phyloP scores from a whole-genome alignment of 225 moss, liverwort and hornwort species.

The Takakia lepidozioides region DNA sequence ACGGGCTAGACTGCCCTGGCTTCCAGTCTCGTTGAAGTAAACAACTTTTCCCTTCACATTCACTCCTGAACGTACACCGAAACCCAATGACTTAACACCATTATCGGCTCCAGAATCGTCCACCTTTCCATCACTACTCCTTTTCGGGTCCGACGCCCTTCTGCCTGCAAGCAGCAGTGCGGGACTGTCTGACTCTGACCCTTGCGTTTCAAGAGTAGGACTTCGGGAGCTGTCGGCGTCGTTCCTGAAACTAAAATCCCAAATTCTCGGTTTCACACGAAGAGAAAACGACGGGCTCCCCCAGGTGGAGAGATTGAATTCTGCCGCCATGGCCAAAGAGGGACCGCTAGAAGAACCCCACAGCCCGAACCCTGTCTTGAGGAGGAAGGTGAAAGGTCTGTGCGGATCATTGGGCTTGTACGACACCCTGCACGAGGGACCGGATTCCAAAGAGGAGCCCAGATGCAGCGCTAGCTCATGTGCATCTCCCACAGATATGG shows the following conservation, averaged over 20 bases:
- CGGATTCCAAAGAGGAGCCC: slow-evolving; percentile 59
- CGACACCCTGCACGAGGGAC: slow-evolving; percentile 67
- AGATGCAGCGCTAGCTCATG: slow-evolving; percentile 73
- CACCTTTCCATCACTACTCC: slow-evolving; percentile 22
- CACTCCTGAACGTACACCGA: slow-evolving; percentile 25
- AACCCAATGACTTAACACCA: slow-evolving; percentile 28
- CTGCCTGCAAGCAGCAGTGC: slow-evolving; percentile 8
- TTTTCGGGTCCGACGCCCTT: slow-evolving; percentile 15
- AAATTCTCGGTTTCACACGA: slow-evolving; percentile 69
- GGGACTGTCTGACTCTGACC: no score
- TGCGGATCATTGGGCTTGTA: slow-evolving; percentile 68
- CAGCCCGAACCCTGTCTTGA: slow-evolving; percentile 77
- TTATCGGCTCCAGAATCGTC: slow-evolving; percentile 29
- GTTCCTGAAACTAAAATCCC: slow-evolving; percentile 75
- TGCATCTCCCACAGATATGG: slow-evolving; percentile 65
- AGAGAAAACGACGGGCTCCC: slow-evolving; percentile 71
- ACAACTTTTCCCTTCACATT: slow-evolving; percentile 9
- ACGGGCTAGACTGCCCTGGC: no score
- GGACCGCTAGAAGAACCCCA: slow-evolving; percentile 86
- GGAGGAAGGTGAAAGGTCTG: slow-evolving; percentile 57
- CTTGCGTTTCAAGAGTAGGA: slow-evolving; percentile 3
- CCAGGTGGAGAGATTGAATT: slow-evolving; percentile 55
- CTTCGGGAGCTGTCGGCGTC: slow-evolving; percentile 22
- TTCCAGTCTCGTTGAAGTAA: no score
- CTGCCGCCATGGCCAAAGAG: slow-evolving; percentile 68